A percentile compares a stretch with the other conserved stretches of the same genome.
phyloP scores from a whole-genome alignment of 1,284 basidiomycete species.

The Papiliotrema flavescens region DNA sequence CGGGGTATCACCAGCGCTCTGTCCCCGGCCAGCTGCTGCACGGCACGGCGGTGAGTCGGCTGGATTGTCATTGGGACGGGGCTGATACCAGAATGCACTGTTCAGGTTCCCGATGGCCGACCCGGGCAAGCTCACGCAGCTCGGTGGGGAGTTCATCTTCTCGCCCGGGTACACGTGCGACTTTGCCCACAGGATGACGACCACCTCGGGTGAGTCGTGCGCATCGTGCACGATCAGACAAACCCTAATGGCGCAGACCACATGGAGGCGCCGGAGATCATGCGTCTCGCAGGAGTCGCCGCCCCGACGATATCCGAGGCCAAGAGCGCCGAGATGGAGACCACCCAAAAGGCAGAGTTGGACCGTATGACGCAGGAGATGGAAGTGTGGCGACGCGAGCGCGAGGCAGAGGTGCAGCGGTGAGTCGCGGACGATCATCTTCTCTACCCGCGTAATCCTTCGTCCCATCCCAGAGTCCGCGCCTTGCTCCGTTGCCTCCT shows the following conservation, averaged over 20 bases:
- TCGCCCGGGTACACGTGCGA: constrained; percentile 36
- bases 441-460: no score
- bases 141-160: constrained; percentile 48
- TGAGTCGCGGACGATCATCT: no score
- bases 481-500: no score
- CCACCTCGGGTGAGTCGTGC: constrained; percentile 31
- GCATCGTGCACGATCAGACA: not conserved
- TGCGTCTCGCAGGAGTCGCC: constrained; percentile 28
- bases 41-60: constrained; percentile 31
- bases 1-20: constrained; percentile 37
- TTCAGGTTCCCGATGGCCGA: constrained; percentile 35
- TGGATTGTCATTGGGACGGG: not conserved
- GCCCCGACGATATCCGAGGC: constrained; percentile 24
- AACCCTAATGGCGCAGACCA: constrained; percentile 31
- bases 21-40: constrained; percentile 34
- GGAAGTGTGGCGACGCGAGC: constrained; percentile 25
- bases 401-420: constrained; percentile 34
- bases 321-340: constrained; percentile 18
- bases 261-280: constrained; percentile 45
- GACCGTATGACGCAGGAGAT: constrained; percentile 31
- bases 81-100: constrained; percentile 31
- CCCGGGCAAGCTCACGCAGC: constrained; percentile 42
- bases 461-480: no score
- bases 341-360: constrained; percentile 25
- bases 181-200: constrained; percentile 49